Conservation (phyloP, 2,329 filamentous ascomycete species). For the Metarhizium humberi region DNA sequence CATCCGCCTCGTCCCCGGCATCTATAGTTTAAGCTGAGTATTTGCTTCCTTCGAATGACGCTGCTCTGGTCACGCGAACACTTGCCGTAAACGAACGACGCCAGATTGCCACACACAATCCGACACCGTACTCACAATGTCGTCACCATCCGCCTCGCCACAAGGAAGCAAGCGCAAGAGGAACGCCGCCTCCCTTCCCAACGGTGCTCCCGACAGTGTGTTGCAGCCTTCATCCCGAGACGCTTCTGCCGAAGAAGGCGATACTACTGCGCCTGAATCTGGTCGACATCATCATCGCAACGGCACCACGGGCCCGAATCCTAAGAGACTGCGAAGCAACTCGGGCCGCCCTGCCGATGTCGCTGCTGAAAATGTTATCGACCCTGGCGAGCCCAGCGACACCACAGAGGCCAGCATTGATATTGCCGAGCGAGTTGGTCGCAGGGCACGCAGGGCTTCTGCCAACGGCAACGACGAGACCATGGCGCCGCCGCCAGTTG, state of each 20-base stretch:
- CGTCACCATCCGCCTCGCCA: slow-evolving; percentile 46
- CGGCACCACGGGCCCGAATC: slow-evolving; percentile 45
- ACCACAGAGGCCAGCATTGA: slow-evolving; percentile 60
- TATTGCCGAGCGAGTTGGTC: slow-evolving; percentile 51
- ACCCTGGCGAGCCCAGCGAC: slow-evolving; percentile 61
- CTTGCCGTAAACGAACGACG: neutral
- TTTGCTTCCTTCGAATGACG: neutral
- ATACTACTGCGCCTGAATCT: slow-evolving; percentile 59
- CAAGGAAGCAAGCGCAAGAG: slow-evolving; percentile 73
- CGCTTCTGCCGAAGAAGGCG: slow-evolving; percentile 73
- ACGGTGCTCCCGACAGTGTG: slow-evolving; percentile 39
- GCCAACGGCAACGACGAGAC: slow-evolving; percentile 33
- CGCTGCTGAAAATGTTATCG: slow-evolving; percentile 39
- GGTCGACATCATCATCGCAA: slow-evolving; percentile 51
- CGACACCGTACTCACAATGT: slow-evolving; percentile 32
- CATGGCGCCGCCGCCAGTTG: slow-evolving; percentile 68
- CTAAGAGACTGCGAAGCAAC: slow-evolving; percentile 73
- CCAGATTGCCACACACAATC: neutral
- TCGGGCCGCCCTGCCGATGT: slow-evolving; percentile 34
- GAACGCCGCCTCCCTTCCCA: slow-evolving; percentile 42
- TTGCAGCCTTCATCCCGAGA: slow-evolving; percentile 68
- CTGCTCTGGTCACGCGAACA: slow-evolving; percentile 1
- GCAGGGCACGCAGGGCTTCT: slow-evolving; percentile 42
- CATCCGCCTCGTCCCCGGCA: neutral
- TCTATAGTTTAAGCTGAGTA: neutral